These are phyloP conservation scores for Neovahlkampfia damariscottae DNA, from an alignment of 78 protist species.

Conservation along the genomic window DNA sequence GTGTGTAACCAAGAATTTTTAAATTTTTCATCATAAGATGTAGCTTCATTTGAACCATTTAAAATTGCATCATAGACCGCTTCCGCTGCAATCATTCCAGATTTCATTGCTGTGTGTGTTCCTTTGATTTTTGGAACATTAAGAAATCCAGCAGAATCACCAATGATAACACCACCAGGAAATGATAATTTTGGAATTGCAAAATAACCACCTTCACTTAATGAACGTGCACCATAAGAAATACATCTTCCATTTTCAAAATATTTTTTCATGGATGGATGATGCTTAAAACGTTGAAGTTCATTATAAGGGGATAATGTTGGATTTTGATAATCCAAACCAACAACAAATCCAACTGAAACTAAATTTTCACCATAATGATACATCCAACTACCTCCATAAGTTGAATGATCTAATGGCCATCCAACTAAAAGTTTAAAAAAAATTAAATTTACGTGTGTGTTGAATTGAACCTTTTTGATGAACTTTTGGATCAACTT, in stretches of 20 bases:
- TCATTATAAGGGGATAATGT: constrained; percentile 75
- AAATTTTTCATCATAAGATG: constrained; percentile 36
- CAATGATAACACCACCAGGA: constrained; percentile 74
- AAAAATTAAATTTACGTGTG: no score
- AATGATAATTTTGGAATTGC: constrained; percentile 75
- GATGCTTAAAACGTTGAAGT: constrained; percentile 54
- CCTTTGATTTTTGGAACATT: constrained; percentile 93
- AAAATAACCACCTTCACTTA: constrained; percentile 90
- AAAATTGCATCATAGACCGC: constrained; percentile 23
- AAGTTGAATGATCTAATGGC: constrained; percentile 66
- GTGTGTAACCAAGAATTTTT: constrained; percentile 66
- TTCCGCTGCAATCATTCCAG: constrained; percentile 82
- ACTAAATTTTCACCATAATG: constrained; percentile 66
- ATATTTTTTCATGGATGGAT: constrained; percentile 39
- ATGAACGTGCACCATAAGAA: constrained; percentile 88
- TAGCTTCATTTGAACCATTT: background rate
- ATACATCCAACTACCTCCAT: constrained; percentile 90
- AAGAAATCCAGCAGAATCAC: constrained; percentile 91
- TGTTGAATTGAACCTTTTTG: constrained; percentile 21
- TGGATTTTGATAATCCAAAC: constrained; percentile 90
- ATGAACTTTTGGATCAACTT: constrained; percentile 58
- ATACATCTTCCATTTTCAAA: constrained; percentile 73
- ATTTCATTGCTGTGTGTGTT: constrained; percentile 92
- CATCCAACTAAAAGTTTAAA: constrained; percentile 86
- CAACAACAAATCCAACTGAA: constrained; percentile 75